Evolutionary conservation across 371 early-diverging fungal species (phyloP).

Genomic region (Apophysomyces trapeziformis): DNA sequence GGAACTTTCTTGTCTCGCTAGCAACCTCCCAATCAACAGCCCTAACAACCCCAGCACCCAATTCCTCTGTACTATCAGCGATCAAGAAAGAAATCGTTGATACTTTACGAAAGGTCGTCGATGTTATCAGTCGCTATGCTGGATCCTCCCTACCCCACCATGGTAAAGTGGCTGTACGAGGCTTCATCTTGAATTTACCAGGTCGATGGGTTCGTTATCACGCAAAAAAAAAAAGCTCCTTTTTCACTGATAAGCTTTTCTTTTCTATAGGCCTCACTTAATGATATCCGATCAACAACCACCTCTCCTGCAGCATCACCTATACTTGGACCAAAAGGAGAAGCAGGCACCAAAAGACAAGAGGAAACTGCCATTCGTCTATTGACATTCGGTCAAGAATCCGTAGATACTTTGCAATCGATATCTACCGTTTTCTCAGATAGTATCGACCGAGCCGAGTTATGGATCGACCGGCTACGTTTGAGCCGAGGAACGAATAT

Average conservation of each 20-base stretch:
- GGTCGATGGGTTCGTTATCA: conserved; percentile 66
- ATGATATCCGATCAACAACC: conserved; percentile 41
- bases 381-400: conserved; percentile 80
- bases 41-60: not conserved
- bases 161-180: conserved; percentile 78
- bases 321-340: conserved; percentile 23
- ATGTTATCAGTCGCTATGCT: conserved; percentile 88
- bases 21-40: conserved; percentile 34
- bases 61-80: conserved; percentile 40
- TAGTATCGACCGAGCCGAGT: conserved; percentile 79
- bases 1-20: conserved; percentile 64
- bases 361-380: conserved; percentile 40
- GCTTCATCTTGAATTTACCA: conserved; percentile 85
- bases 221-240: not conserved
- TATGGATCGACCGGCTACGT: conserved; percentile 67
- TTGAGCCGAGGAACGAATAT: conserved; percentile 29
- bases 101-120: conserved; percentile 86
- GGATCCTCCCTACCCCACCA: conserved; percentile 81
- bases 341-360: conserved; percentile 25
- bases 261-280: conserved; percentile 28
- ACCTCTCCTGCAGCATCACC: conserved; percentile 53
- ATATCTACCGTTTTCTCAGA: conserved; percentile 80
- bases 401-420: conserved; percentile 77
- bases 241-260: not conserved
- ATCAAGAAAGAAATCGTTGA: conserved; percentile 85